These are phyloP conservation scores for Pulveroboletus ravenelii DNA, from an alignment of 768 basidiomycete genomes.

Conservation along the genomic window DNA sequence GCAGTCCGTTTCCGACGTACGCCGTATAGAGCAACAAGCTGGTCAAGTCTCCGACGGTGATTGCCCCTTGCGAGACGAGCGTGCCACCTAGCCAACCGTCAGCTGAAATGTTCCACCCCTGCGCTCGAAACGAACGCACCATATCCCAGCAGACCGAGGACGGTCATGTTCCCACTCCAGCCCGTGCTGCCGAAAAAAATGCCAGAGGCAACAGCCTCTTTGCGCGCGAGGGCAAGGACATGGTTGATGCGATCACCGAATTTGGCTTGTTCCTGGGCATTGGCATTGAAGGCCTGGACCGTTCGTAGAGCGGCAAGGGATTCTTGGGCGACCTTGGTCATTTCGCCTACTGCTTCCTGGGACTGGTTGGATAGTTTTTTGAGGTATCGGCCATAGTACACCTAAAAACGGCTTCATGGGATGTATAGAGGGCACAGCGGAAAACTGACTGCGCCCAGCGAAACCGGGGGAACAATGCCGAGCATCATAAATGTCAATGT, in stretches of 20 bases:
- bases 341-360: slow-evolving; percentile 92
- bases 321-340: slow-evolving; percentile 89
- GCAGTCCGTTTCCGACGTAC: slow-evolving; percentile 77
- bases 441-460: slow-evolving; percentile 68
- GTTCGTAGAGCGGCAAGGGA: slow-evolving; percentile 83
- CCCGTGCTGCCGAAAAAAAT: slow-evolving; percentile 92
- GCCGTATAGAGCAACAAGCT: slow-evolving; percentile 88
- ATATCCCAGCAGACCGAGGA: slow-evolving; percentile 86
- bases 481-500: slow-evolving; percentile 91
- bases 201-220: slow-evolving; percentile 85
- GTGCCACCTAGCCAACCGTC: slow-evolving; percentile 61
- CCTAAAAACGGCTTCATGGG: slow-evolving; percentile 41
- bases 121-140: slow-evolving; percentile 45
- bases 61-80: slow-evolving; percentile 80
- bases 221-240: slow-evolving; percentile 73
- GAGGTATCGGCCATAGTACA: slow-evolving; percentile 93
- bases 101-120: not conserved
- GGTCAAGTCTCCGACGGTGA: slow-evolving; percentile 89
- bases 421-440: not conserved
- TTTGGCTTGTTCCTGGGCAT: slow-evolving; percentile 67
- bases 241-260: slow-evolving; percentile 63
- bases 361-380: slow-evolving; percentile 87
- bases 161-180: slow-evolving; percentile 90
- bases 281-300: slow-evolving; percentile 88
- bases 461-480: slow-evolving; percentile 83